A percentile compares a stretch with the other conserved stretches of the same genome.
Conservation (phyloP, 768 basidiomycete species). For the Boletus edulis region DNA sequence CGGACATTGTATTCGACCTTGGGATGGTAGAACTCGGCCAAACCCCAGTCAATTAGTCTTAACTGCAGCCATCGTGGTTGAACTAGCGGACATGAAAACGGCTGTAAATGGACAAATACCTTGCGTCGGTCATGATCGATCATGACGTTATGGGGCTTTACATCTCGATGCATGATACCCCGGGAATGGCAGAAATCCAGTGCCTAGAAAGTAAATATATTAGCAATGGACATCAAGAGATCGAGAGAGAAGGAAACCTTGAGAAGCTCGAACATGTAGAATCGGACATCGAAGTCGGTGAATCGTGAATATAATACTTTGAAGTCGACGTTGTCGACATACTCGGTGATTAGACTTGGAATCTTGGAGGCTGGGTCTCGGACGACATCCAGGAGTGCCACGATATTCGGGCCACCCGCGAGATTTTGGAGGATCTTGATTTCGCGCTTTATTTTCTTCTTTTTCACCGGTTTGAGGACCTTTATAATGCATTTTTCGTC, state of each 20-base stretch:
- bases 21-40: slow-evolving; percentile 98
- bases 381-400: slow-evolving; percentile 91
- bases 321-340: slow-evolving; percentile 97
- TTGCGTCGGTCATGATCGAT: slow-evolving; percentile 97
- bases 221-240: background rate
- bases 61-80: slow-evolving; percentile 48
- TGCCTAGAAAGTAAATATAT: slow-evolving; percentile 48
- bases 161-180: slow-evolving; percentile 98
- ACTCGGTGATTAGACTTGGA: slow-evolving; percentile 95
- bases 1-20: slow-evolving; percentile 98
- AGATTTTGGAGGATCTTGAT: slow-evolving; percentile 98
- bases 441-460: slow-evolving; percentile 99
- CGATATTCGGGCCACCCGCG: slow-evolving; percentile 93
- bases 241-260: slow-evolving; percentile 52
- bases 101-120: slow-evolving; percentile 40
- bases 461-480: slow-evolving; percentile 98
- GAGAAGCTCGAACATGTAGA: slow-evolving; percentile 94
- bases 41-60: slow-evolving; percentile 96
- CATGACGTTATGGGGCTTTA: slow-evolving; percentile 99
- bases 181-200: slow-evolving; percentile 98
- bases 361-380: slow-evolving; percentile 96
- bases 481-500: slow-evolving; percentile 98
- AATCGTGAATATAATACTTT: slow-evolving; percentile 95
- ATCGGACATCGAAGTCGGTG: slow-evolving; percentile 93
- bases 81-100: slow-evolving; percentile 4